These are phyloP conservation scores for Centaurea solstitialis DNA, from an alignment of 129 eudicot species.

Conservation along the genomic window DNA sequence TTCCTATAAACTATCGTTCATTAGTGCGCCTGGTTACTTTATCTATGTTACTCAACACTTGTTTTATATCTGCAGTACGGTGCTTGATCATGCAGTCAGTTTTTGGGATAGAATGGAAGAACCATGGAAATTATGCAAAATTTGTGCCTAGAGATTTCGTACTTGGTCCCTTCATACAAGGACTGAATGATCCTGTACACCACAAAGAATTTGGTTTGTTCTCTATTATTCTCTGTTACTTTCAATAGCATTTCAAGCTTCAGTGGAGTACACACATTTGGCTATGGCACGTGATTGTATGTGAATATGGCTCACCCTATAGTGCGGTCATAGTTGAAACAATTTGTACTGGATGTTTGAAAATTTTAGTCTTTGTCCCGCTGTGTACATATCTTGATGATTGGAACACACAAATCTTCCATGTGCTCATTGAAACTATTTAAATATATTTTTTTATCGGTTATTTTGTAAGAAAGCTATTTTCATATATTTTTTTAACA, in stretches of 20 bases:
- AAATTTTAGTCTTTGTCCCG: no score
- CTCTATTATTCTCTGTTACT: not conserved
- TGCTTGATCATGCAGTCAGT: constrained; percentile 95
- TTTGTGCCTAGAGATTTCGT: constrained; percentile 68
- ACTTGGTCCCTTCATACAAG: constrained; percentile 78
- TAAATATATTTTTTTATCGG: no score
- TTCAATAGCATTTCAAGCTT: not conserved
- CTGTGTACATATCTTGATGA: no score
- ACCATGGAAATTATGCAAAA: constrained; percentile 51
- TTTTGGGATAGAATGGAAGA: constrained; percentile 78
- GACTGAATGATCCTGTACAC: constrained; percentile 94
- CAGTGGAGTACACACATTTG: not conserved
- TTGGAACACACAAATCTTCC: no score
- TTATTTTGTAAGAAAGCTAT: no score
- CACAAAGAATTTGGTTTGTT: constrained; percentile 94
- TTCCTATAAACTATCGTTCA: not conserved
- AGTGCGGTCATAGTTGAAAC: not conserved
- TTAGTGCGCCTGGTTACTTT: not conserved
- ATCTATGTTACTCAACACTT: not conserved
- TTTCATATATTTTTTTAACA: no score
- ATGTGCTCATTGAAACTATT: no score
- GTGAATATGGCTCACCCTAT: not conserved
- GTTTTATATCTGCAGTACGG: constrained; percentile 56
- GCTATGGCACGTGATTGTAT: not conserved
- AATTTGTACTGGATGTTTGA: not conserved